Evolutionary conservation across 148 eudicot genomes (phyloP), one percentile per base, ranked within the genome.

Genomic region (Rhododendron molle): DNA sequence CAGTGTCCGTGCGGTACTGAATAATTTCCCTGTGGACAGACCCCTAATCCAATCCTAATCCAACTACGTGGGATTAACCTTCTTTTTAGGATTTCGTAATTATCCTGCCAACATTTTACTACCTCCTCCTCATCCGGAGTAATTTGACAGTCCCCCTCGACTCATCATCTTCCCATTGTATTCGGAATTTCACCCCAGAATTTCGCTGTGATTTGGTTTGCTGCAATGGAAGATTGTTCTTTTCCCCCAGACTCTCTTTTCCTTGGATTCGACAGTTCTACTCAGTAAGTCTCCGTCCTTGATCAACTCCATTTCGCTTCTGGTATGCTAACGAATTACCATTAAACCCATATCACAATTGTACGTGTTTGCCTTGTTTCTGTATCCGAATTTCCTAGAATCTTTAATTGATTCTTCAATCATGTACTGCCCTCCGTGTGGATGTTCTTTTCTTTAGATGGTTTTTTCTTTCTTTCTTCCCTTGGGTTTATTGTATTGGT

Each of bases 261-360:
- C 84, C 94, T 94, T 26, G 98, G 98, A 34, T 90, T 94, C 72
- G 98, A 94, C 87, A 89, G 93, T 79, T 94, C 98, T 56, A 94
- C 96, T 65, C 98, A 94, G 96, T 94, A 81, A 88, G 90, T 86
- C 32, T 23, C 14, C 67, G 9, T 67, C 85, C 46, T n/a, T 76
- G 2, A 12, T 58, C 18, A 72, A 8, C 65, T 76, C 83, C 2
- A 40, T 54, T 83, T 23, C 10, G 28, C 56, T 72, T 26, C 43
- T 28, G 21, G 14, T 18, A 18, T 7, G 2, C 36, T 34, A 54
- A 14, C 52, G 60, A 43, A 44, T 49, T 40, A 36, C 50, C 32
- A 47, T 69, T 54, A 18, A 30, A 69, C 78, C 77, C 85, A 71
- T 5, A 34, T 67, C 65, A 26, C n/a, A 52, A 46, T 83, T 79